Conservation (phyloP, 2,329 filamentous ascomycete genomes). For the Scolecobasidium constrictum region DNA sequence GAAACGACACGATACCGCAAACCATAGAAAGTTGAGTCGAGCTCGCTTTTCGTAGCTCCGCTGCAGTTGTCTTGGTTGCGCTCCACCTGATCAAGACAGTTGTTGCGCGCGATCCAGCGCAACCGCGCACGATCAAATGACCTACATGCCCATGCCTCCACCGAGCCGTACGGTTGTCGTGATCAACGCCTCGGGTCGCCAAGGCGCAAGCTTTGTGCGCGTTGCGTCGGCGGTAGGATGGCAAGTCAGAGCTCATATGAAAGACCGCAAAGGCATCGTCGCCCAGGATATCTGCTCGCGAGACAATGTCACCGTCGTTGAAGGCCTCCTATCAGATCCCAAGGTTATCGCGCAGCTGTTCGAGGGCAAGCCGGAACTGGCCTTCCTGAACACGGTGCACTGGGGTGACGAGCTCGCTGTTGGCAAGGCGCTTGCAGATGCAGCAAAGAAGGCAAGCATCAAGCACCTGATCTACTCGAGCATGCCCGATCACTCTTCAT, state of each 20-base stretch:
- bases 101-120: background rate
- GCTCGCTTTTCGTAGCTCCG: no score
- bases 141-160: slow-evolving; percentile 5
- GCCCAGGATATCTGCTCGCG: slow-evolving; percentile 75
- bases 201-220: slow-evolving; percentile 89
- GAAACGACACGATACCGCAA: no score
- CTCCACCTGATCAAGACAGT: background rate
- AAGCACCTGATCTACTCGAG: slow-evolving; percentile 93
- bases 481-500: slow-evolving; percentile 87
- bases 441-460: slow-evolving; percentile 72
- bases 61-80: no score
- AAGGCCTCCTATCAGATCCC: slow-evolving; percentile 60
- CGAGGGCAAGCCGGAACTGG: slow-evolving; percentile 52
- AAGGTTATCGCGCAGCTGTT: slow-evolving; percentile 71
- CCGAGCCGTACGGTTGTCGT: slow-evolving; percentile 52
- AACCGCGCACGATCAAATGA: background rate
- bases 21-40: no score
- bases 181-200: slow-evolving; percentile 90
- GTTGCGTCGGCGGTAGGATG: slow-evolving; percentile 91
- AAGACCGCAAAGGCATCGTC: slow-evolving; percentile 77
- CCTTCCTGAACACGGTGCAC: slow-evolving; percentile 96
- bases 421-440: slow-evolving; percentile 78
- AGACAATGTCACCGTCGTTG: slow-evolving; percentile 65
- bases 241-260: slow-evolving; percentile 82
- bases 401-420: slow-evolving; percentile 91